Base-by-base conservation (phyloP, 352 stramenopile genomes). In the Globisporangium iwayamae region DNA sequence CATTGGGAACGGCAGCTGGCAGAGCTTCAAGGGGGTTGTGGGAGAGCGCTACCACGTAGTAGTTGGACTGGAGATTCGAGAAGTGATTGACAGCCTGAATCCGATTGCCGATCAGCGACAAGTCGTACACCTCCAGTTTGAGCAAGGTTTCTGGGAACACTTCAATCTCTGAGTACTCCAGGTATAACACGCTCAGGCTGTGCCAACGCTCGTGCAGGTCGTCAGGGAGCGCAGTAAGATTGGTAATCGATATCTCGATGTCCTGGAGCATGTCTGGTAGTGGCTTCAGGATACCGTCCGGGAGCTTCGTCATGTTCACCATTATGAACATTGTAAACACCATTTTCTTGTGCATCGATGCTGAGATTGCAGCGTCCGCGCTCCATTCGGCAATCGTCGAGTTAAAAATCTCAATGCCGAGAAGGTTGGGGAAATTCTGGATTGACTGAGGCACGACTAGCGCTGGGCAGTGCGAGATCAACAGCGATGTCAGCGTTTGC, bases 371-470 rank as follows among this genome's bases (percentile, higher is more conserved):
- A 5, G 70, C 72, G 1, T 73, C 60, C 0, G 13, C 11, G 6
- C 22, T 46, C 72, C 72, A 79, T 20, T 60, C 41, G 7, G 56
- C 45, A 41, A 78, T 45, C 48, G 72, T 76, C 30, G 54, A 67
- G 45, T 79, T 79, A 64, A 70, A 69, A n/a, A 77, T 66, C 28
- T 79, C 69, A 43, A 77, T 53, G 18, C 72, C 70, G 1, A 79
- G 46, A 4, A 79, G 48, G 34, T 79, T 75, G 5, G 48, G 55
- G 30, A 75, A 79, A 2, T n/a, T 43, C 28, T 56, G 63, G 43
- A 76, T 66, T 1, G 57, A 36, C 13, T 41, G 2, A 3, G 67
- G 66, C 11, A 76, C 34, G 30, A 43, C 38, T 1, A 79, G 54
- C 0, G 48, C 54, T 13, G 66, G 38, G 60, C 69, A 79, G 25